Base-by-base conservation (phyloP, 23 red algal genomes). In the Gracilaria vermiculophylla region DNA sequence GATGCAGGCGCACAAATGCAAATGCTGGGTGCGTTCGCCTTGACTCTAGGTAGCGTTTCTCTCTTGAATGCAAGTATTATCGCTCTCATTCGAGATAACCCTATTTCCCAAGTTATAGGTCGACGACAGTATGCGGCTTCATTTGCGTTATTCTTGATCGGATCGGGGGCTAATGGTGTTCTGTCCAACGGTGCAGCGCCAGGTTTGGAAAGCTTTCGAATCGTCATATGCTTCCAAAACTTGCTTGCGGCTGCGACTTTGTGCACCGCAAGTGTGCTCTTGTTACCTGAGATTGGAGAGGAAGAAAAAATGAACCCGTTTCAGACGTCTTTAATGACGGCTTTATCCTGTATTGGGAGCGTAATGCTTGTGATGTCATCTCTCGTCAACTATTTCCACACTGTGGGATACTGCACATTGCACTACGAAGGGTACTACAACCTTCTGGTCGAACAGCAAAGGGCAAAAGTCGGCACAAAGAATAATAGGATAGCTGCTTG, bases 131-230 rank as follows among this genome's bases (percentile, higher is more conserved):
- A 49, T 57, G 76, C 76, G 21, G 43, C 76, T 25, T 54, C 76
- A 34, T 79, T 79, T 79, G 76, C 50, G 2, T 15, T 79, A 50
- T 57, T 79, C 50, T 57, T 79, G 76, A 57, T 79, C 31, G 76
- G 76, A 10, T 57, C 76, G n/a, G 76, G 50, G 34, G 76, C 76
- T 3, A 79, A 79, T 24, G 27, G 34, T 39, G 49, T 60, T 24
- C 25, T 49, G 49, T 37, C 25, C 7, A 57, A 28, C 49, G 49
- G 28, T 9, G 57, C 10, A 28, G 7, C 76, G 10, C 32, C 16
- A 37, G 42, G 53, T 42, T 79, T 60, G 49, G 76, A 57, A n/a
- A 54, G 53, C 43, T 49, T 27, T 24, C 29, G 76, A 79, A 34
- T 79, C 50, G 20, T 79, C n/a, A 24, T 58, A 12, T 17, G 76